phyloP scores from a whole-genome alignment of 1,284 basidiomycete genomes.

The Moesziomyces globuligerus region DNA sequence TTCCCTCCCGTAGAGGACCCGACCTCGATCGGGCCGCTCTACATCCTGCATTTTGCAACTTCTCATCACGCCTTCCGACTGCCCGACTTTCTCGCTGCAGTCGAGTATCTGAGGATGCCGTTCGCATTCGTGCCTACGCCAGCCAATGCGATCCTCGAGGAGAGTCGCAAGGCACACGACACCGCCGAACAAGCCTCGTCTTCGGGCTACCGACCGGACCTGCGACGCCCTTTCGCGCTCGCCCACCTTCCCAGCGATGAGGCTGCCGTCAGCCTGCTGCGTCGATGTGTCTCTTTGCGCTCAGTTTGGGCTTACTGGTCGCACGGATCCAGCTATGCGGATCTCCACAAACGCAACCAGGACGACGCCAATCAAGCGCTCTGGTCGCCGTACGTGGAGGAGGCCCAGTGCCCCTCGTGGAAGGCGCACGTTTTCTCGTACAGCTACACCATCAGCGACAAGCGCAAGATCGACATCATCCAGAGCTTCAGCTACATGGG shows the following conservation, averaged over 20 bases:
- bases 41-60: slow-evolving; percentile 60
- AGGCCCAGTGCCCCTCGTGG: slow-evolving; percentile 47
- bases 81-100: slow-evolving; percentile 58
- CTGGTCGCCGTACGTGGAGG: slow-evolving; percentile 30
- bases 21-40: slow-evolving; percentile 51
- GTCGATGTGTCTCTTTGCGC: slow-evolving; percentile 85
- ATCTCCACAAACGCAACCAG: slow-evolving; percentile 56
- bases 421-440: slow-evolving; percentile 58
- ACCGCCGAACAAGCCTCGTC: slow-evolving; percentile 22
- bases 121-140: slow-evolving; percentile 60
- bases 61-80: slow-evolving; percentile 57
- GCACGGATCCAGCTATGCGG: slow-evolving; percentile 51
- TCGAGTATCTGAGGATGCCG: slow-evolving; percentile 48
- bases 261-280: slow-evolving; percentile 78
- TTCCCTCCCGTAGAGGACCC: slow-evolving; percentile 36
- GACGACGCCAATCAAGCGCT: slow-evolving; percentile 12
- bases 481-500: slow-evolving; percentile 87
- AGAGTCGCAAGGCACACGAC: slow-evolving; percentile 24
- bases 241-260: slow-evolving; percentile 68
- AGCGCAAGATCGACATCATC: slow-evolving; percentile 71
- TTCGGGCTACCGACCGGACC: slow-evolving; percentile 37
- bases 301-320: slow-evolving; percentile 70
- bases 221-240: slow-evolving; percentile 51
- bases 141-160: slow-evolving; percentile 26
- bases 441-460: slow-evolving; percentile 53